These are phyloP conservation scores for Pichia nakasei DNA, from an alignment of 805 yeast species.

Conservation along the genomic window DNA sequence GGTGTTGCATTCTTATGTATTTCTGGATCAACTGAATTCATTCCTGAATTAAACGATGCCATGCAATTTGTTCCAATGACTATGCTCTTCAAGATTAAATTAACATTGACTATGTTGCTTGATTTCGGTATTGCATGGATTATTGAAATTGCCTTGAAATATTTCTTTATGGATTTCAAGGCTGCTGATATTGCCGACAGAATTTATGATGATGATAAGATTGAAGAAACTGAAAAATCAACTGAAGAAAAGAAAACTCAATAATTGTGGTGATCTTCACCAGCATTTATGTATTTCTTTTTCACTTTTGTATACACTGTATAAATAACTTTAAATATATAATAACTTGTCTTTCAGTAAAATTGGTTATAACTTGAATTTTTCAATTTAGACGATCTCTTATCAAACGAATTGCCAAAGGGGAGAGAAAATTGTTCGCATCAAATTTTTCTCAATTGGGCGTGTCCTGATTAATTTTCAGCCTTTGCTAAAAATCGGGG, in stretches of 20 bases:
- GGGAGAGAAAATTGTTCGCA: too few relatives aligned
- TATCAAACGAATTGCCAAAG: too few relatives aligned
- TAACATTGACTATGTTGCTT: slow-evolving; percentile 61
- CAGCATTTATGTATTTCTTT: too few relatives aligned
- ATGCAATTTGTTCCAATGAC: slow-evolving; percentile 89
- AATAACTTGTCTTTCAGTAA: too few relatives aligned
- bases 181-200: slow-evolving; percentile 81
- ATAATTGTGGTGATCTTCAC: too few relatives aligned
- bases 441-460: too few relatives aligned
- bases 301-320: too few relatives aligned
- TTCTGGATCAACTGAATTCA: slow-evolving; percentile 86
- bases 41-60: slow-evolving; percentile 90
- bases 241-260: slow-evolving; percentile 7
- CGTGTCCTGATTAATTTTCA: neutral
- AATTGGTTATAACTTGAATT: too few relatives aligned
- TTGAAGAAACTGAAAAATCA: neutral
- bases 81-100: slow-evolving; percentile 59
- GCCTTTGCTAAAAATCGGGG: too few relatives aligned
- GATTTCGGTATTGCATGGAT: slow-evolving; percentile 74
- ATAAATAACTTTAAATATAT: neutral
- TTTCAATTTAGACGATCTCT: too few relatives aligned
- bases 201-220: slow-evolving; percentile 16
- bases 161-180: slow-evolving; percentile 79
- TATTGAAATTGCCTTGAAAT: slow-evolving; percentile 74
- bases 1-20: slow-evolving; percentile 87